Evolutionary conservation across 2,329 filamentous ascomycete species (phyloP), one percentile per base, ranked within the genome.

Genomic region (Helotiales sp.): DNA sequence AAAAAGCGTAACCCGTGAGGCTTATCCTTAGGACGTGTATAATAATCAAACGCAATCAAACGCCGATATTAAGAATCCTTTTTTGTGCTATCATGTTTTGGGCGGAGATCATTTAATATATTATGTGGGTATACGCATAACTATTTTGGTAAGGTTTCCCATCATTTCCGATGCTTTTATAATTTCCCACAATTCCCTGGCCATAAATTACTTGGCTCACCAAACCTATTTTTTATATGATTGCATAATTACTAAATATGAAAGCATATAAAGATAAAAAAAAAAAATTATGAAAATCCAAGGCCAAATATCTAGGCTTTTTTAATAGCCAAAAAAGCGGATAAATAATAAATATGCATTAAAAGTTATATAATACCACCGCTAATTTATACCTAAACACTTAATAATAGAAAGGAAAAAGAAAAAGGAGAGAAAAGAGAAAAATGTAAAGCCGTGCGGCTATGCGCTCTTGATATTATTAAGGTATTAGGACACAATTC

Each of bases 401-500:
- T 13, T 40, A 40, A 40, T 13, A 40, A 40, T 6, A 40, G 10
- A 40, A 40, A 15, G 34, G 34, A 40, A 40, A 40, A 40, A 40
- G 34, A 40, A 15, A 15, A 40, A 40, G 34, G 34, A 40, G 34
- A 40, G 34, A 40, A 40, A 40, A 40, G 10, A 40, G 34, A 6
- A 40, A 40, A 13, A 40, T 15, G 34, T 40, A 6, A 15, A 40
- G 34, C 34, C 34, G 34, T 40, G 34, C 34, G 34, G 34, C 34
- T 30, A 61, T 50, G 17, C 47, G 47, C 47, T 50, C 47, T 50
- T 50, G 17, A 34, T 49, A 47, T 20, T 30, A 65, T 54, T 47
- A 68, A n/a, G n/a, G n/a, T n/a, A n/a, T n/a, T n/a, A n/a, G n/a
- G n/a, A n/a, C n/a, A n/a, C 61, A 30, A 49, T 70, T 32, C 52